A percentile compares a stretch with the other conserved stretches of the same genome.
Conservation (phyloP, 495 filamentous ascomycete species). For the Viridothelium virens region DNA sequence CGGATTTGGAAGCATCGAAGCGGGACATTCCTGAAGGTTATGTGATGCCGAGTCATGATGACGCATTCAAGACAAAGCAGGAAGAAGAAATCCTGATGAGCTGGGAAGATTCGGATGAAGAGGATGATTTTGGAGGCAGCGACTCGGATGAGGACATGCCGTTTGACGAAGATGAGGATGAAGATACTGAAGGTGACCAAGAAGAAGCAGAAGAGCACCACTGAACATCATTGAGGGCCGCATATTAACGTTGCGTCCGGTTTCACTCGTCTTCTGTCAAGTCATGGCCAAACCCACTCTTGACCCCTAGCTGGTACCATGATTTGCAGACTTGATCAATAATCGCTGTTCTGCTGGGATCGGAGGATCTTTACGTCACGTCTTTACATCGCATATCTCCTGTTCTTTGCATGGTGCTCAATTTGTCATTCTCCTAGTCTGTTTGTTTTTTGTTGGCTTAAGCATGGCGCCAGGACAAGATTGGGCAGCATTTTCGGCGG, state of each 20-base stretch:
- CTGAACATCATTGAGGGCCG: too few relatives aligned
- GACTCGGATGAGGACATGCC: constrained; percentile 48
- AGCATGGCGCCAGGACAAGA: constrained; percentile 2
- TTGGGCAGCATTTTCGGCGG: neutral
- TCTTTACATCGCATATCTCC: neutral
- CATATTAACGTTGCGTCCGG: too few relatives aligned
- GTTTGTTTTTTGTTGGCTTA: neutral
- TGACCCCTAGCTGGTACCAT: too few relatives aligned
- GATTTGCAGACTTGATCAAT: too few relatives aligned
- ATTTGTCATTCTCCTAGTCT: neutral
- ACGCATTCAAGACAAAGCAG: constrained; percentile 56
- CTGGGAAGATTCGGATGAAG: constrained; percentile 71
- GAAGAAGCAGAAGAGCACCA: constrained; percentile 25
- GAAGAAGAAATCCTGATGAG: constrained; percentile 60
- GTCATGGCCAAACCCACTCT: too few relatives aligned
- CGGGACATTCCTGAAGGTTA: constrained; percentile 73
- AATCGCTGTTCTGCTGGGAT: too few relatives aligned
- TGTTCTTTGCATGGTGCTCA: neutral
- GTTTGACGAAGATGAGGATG: constrained; percentile 28
- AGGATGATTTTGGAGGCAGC: constrained; percentile 67
- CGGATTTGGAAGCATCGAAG: constrained; percentile 65
- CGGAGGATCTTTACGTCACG: too few relatives aligned
- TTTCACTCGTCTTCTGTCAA: too few relatives aligned
- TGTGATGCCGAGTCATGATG: constrained; percentile 67
- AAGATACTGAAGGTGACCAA: constrained; percentile 24